Percentiles rank a stretch among this genome's conserved stretches.
phyloP scores from a whole-genome alignment of 306 rosid species.

The Acmispon strigosus region DNA sequence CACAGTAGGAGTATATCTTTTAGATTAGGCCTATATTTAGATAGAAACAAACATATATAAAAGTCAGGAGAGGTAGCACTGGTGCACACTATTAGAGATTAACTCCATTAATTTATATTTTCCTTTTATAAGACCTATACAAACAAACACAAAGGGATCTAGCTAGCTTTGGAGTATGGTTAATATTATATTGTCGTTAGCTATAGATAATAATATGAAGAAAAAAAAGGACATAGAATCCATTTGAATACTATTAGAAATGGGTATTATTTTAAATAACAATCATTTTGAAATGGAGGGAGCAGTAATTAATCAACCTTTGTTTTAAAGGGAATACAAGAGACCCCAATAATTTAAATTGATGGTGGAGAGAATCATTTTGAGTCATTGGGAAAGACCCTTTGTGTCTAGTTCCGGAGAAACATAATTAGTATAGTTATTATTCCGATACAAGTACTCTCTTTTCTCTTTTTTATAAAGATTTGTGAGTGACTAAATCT shows the following conservation, averaged over 20 bases:
- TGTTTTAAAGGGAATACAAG: background rate
- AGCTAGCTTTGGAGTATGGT: too few species aligned
- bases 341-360: background rate
- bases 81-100: background rate
- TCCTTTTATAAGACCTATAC: background rate
- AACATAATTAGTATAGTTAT: constrained; percentile 30
- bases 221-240: too few species aligned
- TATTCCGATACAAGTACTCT: constrained; percentile 2
- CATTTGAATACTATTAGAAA: too few species aligned
- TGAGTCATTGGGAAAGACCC: constrained; percentile 35
- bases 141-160: background rate
- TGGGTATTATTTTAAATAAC: too few species aligned
- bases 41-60: background rate
- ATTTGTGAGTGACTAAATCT: constrained; percentile 9
- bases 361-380: constrained; percentile 60
- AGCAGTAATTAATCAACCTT: background rate
- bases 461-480: background rate
- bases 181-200: too few species aligned
- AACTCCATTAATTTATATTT: too few species aligned
- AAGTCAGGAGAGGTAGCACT: background rate
- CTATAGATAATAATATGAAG: too few species aligned
- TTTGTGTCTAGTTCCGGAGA: constrained; percentile 61
- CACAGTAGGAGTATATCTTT: background rate
- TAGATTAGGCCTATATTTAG: background rate
- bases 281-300: too few species aligned